A percentile compares a stretch with the other conserved stretches of the same genome.
Conservation (phyloP, 768 basidiomycete species). For the Phlebiopsis flavidoalba region DNA sequence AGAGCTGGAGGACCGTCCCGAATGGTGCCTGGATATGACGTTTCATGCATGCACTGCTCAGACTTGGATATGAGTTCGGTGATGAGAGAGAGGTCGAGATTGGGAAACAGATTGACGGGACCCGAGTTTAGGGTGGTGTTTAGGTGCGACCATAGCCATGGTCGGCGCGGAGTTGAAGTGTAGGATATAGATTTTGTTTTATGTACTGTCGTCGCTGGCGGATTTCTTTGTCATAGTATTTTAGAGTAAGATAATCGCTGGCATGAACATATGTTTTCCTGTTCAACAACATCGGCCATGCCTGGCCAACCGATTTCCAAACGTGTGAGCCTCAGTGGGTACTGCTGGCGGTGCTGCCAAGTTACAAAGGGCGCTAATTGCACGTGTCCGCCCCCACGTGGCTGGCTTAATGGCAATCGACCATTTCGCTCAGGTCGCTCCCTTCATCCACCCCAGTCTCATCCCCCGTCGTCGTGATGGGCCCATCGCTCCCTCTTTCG, state of each 20-base stretch:
- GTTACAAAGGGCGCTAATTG: not conserved
- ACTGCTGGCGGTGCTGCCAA: not conserved
- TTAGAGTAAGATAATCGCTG: too few species aligned
- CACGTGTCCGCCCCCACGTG: not conserved
- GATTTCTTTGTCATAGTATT: too few species aligned
- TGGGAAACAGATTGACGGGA: constrained; percentile 83
- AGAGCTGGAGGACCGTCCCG: constrained; percentile 80
- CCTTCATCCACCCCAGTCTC: constrained; percentile 2
- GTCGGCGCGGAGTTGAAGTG: constrained; percentile 59
- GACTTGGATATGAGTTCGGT: constrained; percentile 87
- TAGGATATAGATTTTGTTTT: constrained; percentile 17
- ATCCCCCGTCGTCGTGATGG: constrained; percentile 1
- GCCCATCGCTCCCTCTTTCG: not conserved
- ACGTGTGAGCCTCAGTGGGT: not conserved
- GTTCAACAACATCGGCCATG: too few species aligned
- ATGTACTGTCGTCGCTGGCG: too few species aligned
- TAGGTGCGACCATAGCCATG: constrained; percentile 81
- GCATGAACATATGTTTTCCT: too few species aligned
- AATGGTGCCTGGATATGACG: constrained; percentile 94
- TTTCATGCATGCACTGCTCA: constrained; percentile 89
- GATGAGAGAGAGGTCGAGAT: constrained; percentile 63
- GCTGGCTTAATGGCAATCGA: constrained; percentile 1
- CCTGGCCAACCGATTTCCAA: not conserved
- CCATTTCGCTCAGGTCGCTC: constrained; percentile 1
- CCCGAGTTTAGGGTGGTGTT: constrained; percentile 93